Percentiles rank a stretch among this genome's conserved stretches.
These are phyloP conservation scores for Lumnitzera racemosa DNA, from an alignment of 345 rosid genomes.

Conservation along the genomic window DNA sequence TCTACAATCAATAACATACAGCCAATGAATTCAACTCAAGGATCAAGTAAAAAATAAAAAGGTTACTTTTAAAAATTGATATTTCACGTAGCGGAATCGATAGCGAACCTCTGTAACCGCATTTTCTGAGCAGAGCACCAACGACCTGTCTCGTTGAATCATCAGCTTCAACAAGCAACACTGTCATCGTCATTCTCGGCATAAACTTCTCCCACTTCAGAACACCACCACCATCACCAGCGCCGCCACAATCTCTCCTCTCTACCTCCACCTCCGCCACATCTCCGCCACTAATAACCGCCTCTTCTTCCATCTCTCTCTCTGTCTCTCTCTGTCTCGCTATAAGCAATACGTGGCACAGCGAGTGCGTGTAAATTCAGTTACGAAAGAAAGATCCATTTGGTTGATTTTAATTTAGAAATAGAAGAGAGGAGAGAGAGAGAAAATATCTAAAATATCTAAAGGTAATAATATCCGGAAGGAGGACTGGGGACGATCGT, in stretches of 20 bases:
- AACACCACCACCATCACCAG: constrained; percentile 16
- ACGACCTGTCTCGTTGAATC: constrained; percentile 91
- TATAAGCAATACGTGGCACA: too few relatives aligned
- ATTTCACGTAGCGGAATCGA: neutral
- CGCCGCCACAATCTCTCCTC: constrained; percentile 8
- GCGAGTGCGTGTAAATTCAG: too few relatives aligned
- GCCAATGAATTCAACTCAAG: neutral
- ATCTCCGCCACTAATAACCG: constrained; percentile 22
- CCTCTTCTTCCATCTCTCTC: constrained; percentile 27
- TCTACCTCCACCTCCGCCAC: constrained; percentile 17
- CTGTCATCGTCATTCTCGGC: constrained; percentile 57
- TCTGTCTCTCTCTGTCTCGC: neutral
- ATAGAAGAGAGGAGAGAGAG: too few relatives aligned
- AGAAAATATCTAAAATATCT: too few relatives aligned
- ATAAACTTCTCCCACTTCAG: constrained; percentile 67
- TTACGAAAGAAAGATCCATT: too few relatives aligned
- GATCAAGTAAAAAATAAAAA: neutral
- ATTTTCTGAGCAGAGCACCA: constrained; percentile 78
- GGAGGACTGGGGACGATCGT: too few relatives aligned
- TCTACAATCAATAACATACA: too few relatives aligned
- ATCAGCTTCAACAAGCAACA: constrained; percentile 86
- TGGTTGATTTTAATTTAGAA: too few relatives aligned
- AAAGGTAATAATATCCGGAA: too few relatives aligned
- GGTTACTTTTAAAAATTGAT: neutral
- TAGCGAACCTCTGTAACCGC: constrained; percentile 69